A percentile compares a stretch with the other conserved stretches of the same genome.
Evolutionary conservation across 305 asterid genomes (phyloP).

Genomic region (Solanum hybrid): DNA sequence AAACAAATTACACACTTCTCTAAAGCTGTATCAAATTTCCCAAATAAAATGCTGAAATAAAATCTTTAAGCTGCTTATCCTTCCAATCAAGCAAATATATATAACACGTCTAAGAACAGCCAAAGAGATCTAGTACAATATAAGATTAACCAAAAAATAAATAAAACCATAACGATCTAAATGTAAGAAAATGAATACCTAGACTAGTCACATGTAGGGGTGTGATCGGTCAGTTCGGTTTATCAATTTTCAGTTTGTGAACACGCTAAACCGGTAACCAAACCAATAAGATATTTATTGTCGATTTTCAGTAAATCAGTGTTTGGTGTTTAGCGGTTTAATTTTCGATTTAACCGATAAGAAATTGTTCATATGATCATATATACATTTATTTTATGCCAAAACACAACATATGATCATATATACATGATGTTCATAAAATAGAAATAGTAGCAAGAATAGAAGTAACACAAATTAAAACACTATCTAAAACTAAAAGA

Average conservation of each 20-base stretch:
- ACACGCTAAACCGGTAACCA: neutral
- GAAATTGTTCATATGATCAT: neutral
- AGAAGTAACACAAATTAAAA: neutral
- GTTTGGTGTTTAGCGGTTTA: neutral
- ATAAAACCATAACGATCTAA: neutral
- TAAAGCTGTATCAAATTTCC: neutral
- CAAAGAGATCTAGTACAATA: neutral
- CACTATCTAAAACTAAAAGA: neutral
- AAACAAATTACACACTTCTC: neutral
- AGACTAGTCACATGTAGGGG: neutral
- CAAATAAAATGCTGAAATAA: neutral
- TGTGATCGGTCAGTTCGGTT: neutral
- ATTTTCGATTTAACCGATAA: neutral
- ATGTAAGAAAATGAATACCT: neutral
- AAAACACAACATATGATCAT: neutral
- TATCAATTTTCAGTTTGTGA: neutral
- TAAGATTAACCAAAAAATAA: neutral
- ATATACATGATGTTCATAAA: neutral
- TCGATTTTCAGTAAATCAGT: neutral
- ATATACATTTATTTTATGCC: neutral
- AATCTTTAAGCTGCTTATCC: conserved; percentile 2
- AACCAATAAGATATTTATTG: neutral
- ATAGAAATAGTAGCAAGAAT: neutral
- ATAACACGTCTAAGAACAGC: neutral
- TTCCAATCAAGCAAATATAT: neutral